These are phyloP conservation scores for Waitea zeae DNA, from an alignment of 1,284 basidiomycete species.

Conservation along the genomic window DNA sequence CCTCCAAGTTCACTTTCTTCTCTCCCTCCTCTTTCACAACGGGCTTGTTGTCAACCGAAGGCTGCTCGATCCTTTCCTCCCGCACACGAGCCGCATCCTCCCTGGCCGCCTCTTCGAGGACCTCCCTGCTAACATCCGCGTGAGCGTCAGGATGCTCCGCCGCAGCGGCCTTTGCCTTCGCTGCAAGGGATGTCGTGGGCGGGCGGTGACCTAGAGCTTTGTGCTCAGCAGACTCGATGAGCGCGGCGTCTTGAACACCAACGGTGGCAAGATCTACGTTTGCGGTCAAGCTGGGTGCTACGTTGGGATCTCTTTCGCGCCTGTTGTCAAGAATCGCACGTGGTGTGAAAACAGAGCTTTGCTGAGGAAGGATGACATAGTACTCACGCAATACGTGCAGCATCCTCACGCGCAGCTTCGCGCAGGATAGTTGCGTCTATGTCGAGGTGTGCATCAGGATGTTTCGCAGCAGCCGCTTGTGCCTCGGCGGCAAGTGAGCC, in stretches of 20 bases:
- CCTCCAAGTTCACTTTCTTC: no score
- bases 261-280: conserved; percentile 7
- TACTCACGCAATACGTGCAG: conserved; percentile 12
- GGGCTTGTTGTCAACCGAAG: background rate
- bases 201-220: conserved; percentile 17
- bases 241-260: conserved; percentile 11
- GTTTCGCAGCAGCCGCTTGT: conserved; percentile 17
- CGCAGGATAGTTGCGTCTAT: conserved; percentile 9
- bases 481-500: conserved; percentile 20
- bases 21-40: background rate
- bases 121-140: conserved; percentile 2
- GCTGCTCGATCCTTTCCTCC: conserved; percentile 1
- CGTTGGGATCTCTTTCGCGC: background rate
- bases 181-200: conserved; percentile 16
- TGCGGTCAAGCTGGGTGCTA: background rate
- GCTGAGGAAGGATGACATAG: background rate
- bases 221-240: conserved; percentile 16
- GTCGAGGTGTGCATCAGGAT: conserved; percentile 10
- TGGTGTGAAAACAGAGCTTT: no score
- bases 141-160: conserved; percentile 9
- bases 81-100: conserved; percentile 9
- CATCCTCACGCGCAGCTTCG: conserved; percentile 11
- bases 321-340: no score
- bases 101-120: conserved; percentile 6
- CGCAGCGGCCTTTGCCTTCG: conserved; percentile 15